Conservation (phyloP, 177 flowering plant species). For the Tripterygium wilfordii region DNA sequence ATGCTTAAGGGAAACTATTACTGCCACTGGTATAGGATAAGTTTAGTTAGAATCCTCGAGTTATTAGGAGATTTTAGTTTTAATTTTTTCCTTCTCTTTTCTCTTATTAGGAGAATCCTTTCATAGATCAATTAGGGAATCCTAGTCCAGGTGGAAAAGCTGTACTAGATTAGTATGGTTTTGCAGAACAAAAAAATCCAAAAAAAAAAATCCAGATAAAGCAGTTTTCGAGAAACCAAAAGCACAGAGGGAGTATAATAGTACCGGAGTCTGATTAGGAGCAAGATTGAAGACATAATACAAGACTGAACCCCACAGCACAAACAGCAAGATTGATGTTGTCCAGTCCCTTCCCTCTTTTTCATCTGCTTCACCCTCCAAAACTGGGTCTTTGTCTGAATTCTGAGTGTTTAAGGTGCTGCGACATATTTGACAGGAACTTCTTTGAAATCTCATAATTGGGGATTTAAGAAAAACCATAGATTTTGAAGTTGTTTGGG, state of each 20-base stretch:
- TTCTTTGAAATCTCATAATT: conserved; percentile 10
- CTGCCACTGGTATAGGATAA: background rate
- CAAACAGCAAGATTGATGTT: conserved; percentile 69
- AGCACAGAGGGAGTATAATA: background rate
- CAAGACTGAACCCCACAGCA: conserved; percentile 66
- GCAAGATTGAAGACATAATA: conserved; percentile 77
- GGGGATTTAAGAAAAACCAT: conserved; percentile 6
- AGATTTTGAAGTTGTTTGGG: conserved; percentile 5
- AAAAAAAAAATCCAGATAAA: background rate
- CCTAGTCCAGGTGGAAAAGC: too few species aligned
- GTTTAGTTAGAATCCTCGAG: background rate
- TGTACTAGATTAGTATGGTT: too few species aligned
- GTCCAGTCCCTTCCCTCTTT: conserved; percentile 68
- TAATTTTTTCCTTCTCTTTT: too few species aligned
- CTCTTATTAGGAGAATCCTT: too few species aligned
- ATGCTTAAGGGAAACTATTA: background rate
- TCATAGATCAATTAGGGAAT: too few species aligned
- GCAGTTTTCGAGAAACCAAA: background rate
- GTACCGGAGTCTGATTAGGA: conserved; percentile 94
- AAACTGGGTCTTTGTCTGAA: conserved; percentile 24
- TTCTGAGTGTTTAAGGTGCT: conserved; percentile 28
- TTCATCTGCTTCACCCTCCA: conserved; percentile 18
- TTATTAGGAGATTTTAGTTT: too few species aligned
- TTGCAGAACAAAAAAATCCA: background rate
- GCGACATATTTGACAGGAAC: conserved; percentile 25